Conservation (phyloP, 73 alveolate genomes). For the Paramecium caudatum region DNA sequence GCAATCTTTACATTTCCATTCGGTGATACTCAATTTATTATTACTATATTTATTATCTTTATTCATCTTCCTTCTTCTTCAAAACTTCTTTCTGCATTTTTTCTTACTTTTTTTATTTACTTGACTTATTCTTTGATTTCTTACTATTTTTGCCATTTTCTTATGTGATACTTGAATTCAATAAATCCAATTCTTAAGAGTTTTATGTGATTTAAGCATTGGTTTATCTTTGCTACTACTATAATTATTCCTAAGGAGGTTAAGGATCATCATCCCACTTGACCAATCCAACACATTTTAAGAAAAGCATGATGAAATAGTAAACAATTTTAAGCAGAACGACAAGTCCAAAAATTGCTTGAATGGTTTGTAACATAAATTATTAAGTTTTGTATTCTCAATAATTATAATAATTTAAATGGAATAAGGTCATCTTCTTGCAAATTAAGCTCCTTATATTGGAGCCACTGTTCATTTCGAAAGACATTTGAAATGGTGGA, state of each 20-base stretch:
- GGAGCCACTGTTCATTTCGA: slow-evolving; percentile 16
- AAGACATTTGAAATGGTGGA: not conserved
- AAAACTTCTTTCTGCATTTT: not conserved
- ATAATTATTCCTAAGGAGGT: not conserved
- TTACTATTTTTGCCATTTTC: slow-evolving; percentile 16
- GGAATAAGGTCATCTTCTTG: too few relatives aligned
- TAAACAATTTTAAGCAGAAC: slow-evolving; percentile 7
- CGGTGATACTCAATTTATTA: slow-evolving; percentile 30
- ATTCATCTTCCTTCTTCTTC: not conserved
- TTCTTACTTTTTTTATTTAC: slow-evolving; percentile 13
- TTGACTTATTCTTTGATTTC: slow-evolving; percentile 22
- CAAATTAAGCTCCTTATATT: not conserved
- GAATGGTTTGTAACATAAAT: slow-evolving; percentile 45
- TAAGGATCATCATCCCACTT: slow-evolving; percentile 58
- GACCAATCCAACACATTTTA: slow-evolving; percentile 41
- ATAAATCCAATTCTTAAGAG: not conserved
- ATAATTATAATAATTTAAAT: too few relatives aligned
- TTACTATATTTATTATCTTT: not conserved
- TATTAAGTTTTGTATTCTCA: too few relatives aligned
- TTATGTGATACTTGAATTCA: too few relatives aligned
- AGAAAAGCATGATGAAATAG: slow-evolving; percentile 48
- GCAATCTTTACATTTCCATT: slow-evolving; percentile 56
- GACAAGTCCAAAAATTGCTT: slow-evolving; percentile 56
- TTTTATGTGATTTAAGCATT: not conserved
- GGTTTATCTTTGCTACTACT: not conserved